Evolutionary conservation across 495 filamentous ascomycete species (phyloP).

Genomic region (Annulohypoxylon stygium): DNA sequence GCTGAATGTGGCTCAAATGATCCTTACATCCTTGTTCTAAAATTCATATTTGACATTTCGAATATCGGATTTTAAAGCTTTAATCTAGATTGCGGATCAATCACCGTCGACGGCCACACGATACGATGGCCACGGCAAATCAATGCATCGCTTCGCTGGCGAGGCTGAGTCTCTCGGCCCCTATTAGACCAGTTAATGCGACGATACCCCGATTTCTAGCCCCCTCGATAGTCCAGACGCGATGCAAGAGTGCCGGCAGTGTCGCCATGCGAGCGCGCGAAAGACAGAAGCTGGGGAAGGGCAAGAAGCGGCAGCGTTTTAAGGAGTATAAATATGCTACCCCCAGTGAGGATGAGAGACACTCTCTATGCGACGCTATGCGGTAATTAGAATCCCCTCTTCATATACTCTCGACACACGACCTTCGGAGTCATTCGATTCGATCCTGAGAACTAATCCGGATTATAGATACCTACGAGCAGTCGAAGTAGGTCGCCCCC

Average conservation of each 20-base stretch:
- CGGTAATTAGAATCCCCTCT: slow-evolving; percentile 66
- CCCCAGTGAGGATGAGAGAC: slow-evolving; percentile 73
- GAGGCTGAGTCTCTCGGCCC: slow-evolving; percentile 63
- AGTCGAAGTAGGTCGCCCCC: slow-evolving; percentile 86
- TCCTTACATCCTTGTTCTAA: slow-evolving; percentile 28
- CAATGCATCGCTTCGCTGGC: slow-evolving; percentile 73
- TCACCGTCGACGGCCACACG: slow-evolving; percentile 24
- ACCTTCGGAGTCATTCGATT: neutral
- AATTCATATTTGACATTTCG: slow-evolving; percentile 14
- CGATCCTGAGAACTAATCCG: slow-evolving; percentile 15
- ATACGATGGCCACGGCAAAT: slow-evolving; percentile 59
- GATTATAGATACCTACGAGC: slow-evolving; percentile 84
- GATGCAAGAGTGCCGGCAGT: slow-evolving; percentile 55
- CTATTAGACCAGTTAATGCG: slow-evolving; percentile 50
- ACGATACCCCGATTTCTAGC: slow-evolving; percentile 60
- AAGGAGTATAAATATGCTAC: slow-evolving; percentile 72
- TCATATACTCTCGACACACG: neutral
- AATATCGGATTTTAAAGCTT: slow-evolving; percentile 27
- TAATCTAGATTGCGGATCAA: slow-evolving; percentile 1
- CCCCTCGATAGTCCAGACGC: slow-evolving; percentile 55
- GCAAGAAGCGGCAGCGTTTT: slow-evolving; percentile 73
- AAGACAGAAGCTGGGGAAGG: slow-evolving; percentile 75
- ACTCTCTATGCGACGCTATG: slow-evolving; percentile 91
- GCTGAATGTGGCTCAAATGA: slow-evolving; percentile 20
- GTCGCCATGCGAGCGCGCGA: slow-evolving; percentile 57